Base-by-base conservation (phyloP, 768 basidiomycete species). In the Boletus rufocinnamomeus region DNA sequence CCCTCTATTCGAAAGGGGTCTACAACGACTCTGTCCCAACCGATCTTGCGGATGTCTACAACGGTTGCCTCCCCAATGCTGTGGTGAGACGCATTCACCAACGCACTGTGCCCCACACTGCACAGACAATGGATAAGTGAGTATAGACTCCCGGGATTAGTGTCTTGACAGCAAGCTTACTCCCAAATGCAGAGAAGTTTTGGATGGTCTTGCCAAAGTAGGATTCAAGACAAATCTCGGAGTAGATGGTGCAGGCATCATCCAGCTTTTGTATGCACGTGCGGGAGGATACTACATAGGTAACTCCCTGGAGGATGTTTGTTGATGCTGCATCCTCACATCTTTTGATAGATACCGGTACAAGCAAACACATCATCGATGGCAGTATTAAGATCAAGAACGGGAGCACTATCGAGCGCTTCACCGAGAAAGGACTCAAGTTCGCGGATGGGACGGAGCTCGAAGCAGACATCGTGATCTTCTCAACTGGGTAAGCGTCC, bases 331-430 rank as follows among this genome's bases (percentile, higher is more conserved):
- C 35, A 6, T 38, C 8, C 28, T 51, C 3, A 46, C 16, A 1
- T 2, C 8, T n/a, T 4, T 27, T 7, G 19, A 50, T 43, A 75
- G 75, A 74, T n/a, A 62, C 65, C 9, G 81, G 80, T 11, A 77
- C 79, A 1, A 76, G 77, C 51, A 72, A 76, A 52, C 69, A 77
- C 52, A 77, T 83, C 62, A 74, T 74, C 23, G 66, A 79, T 23
- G 80, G 83, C 17, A 73, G 76, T 45, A 82, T 84, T 72, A 81
- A 81, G 62, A 61, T 84, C 67, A 83, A 81, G 72, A 76, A 69
- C 62, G 82, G 79, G 25, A 67, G 72, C 11, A 47, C 60, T 2
- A 71, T 75, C 52, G 61, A 67, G 41, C 50, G 59, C 1, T 76
- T 75, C 61, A 76, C 73, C 0, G 54, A 67, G 52, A 63, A 66